A percentile compares a stretch with the other conserved stretches of the same genome.
These are phyloP conservation scores for Haplosporangium sp. DNA, from an alignment of 371 early-diverging fungal species.

Conservation along the genomic window DNA sequence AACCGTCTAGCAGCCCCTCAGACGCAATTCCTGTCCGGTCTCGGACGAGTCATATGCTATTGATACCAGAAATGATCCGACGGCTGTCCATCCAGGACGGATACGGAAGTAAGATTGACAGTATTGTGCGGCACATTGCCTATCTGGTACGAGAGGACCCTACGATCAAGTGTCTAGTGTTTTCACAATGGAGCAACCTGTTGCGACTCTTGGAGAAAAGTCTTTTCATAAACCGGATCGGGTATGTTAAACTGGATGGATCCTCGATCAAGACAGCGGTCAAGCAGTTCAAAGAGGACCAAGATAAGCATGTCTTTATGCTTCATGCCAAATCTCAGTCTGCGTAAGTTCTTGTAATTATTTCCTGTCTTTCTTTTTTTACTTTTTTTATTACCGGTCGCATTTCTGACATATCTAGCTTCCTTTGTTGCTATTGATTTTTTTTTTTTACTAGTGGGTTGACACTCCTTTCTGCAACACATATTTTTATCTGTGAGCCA, in stretches of 20 bases:
- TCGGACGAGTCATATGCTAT: not conserved
- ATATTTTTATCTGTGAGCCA: slow-evolving; percentile 67
- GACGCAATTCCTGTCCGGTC: too few species aligned
- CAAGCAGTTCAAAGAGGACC: slow-evolving; percentile 56
- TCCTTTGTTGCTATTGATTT: not conserved
- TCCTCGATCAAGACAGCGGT: slow-evolving; percentile 25
- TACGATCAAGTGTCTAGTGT: slow-evolving; percentile 69
- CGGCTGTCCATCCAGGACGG: slow-evolving; percentile 25
- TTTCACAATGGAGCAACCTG: slow-evolving; percentile 77
- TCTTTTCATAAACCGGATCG: slow-evolving; percentile 62
- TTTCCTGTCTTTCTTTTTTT: not conserved
- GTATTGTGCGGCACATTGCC: slow-evolving; percentile 69
- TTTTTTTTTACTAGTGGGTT: slow-evolving; percentile 36
- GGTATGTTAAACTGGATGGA: slow-evolving; percentile 55
- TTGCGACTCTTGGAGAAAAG: slow-evolving; percentile 65
- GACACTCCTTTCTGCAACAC: slow-evolving; percentile 61
- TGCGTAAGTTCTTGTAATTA: slow-evolving; percentile 31
- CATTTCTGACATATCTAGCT: not conserved
- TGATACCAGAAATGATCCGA: slow-evolving; percentile 36
- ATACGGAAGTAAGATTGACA: slow-evolving; percentile 67
- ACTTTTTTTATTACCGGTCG: not conserved
- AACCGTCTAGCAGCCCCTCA: too few species aligned
- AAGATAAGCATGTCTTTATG: slow-evolving; percentile 60
- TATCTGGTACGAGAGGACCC: slow-evolving; percentile 57
- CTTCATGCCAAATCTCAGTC: slow-evolving; percentile 66